Percentiles rank a stretch among this genome's conserved stretches.
Evolutionary conservation across 805 yeast genomes (phyloP).

Genomic region (Spathaspora passalidarum): DNA sequence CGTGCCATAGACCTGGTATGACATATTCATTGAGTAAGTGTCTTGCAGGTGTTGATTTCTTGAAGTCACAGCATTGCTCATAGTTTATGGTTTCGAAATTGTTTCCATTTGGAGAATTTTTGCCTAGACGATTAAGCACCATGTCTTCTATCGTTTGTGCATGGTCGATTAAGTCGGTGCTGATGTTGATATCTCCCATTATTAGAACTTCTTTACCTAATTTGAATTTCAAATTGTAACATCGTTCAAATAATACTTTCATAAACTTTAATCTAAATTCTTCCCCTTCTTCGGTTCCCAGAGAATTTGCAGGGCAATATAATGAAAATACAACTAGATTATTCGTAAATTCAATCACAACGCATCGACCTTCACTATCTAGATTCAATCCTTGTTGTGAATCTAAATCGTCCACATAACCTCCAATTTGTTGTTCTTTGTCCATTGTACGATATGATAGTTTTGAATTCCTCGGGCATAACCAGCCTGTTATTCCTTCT

Average conservation of each 20-base stretch:
- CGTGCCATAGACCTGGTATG: conserved; percentile 15
- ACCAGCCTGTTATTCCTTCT: conserved; percentile 83
- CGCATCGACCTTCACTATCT: conserved; percentile 84
- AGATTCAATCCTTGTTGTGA: conserved; percentile 41
- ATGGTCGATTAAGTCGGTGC: conserved; percentile 76
- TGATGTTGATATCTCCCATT: conserved; percentile 87
- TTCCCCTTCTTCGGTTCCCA: conserved; percentile 65
- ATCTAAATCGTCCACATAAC: conserved; percentile 51
- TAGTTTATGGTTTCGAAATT: conserved; percentile 24
- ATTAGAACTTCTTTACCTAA: conserved; percentile 68
- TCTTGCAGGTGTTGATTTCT: conserved; percentile 27
- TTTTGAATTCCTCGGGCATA: conserved; percentile 12
- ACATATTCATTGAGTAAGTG: conserved; percentile 26
- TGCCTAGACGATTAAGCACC: conserved; percentile 33
- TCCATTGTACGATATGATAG: conserved; percentile 12
- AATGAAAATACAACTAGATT: conserved; percentile 60
- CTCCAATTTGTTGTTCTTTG: conserved; percentile 56
- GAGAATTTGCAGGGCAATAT: conserved; percentile 92
- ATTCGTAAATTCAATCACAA: conserved; percentile 67
- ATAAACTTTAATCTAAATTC: conserved; percentile 56
- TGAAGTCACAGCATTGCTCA: conserved; percentile 33
- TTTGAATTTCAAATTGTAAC: conserved; percentile 45
- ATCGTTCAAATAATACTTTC: conserved; percentile 56
- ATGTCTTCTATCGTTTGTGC: conserved; percentile 63
- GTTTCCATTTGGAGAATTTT: conserved; percentile 9